Evolutionary conservation across 2,329 filamentous ascomycete genomes (phyloP).

Genomic region (Fusarium praegraminearum): DNA sequence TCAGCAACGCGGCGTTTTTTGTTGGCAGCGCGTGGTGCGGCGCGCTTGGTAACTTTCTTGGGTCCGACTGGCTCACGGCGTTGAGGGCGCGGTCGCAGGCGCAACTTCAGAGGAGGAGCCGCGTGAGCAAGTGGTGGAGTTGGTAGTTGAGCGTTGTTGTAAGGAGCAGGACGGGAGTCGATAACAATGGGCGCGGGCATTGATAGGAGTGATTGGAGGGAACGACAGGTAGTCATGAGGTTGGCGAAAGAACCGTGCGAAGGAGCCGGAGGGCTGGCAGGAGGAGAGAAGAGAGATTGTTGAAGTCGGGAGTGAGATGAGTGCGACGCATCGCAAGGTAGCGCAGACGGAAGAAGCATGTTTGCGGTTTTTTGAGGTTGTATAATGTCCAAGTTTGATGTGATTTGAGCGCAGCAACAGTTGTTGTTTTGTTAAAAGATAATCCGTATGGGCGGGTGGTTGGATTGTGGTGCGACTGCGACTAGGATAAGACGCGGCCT

Average conservation of each 20-base stretch:
- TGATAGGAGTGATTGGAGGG: constrained; percentile 69
- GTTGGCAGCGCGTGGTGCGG: constrained; percentile 61
- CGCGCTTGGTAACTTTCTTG: constrained; percentile 66
- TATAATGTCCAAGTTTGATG: constrained; percentile 1
- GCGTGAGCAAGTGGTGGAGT: constrained; percentile 68
- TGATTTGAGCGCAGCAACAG: constrained; percentile 6
- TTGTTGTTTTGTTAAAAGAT: constrained; percentile 23
- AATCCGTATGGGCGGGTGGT: constrained; percentile 22
- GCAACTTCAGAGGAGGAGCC: constrained; percentile 65
- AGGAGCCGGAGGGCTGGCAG: constrained; percentile 65
- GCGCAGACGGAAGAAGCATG: constrained; percentile 71
- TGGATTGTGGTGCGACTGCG: constrained; percentile 45
- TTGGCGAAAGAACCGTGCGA: constrained; percentile 63
- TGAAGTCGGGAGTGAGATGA: constrained; percentile 58
- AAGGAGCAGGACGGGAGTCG: constrained; percentile 51
- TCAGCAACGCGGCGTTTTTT: constrained; percentile 65
- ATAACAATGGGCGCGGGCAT: constrained; percentile 52
- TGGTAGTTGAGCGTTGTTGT: constrained; percentile 57
- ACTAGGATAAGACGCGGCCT: constrained; percentile 32
- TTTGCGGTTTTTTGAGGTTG: constrained; percentile 39
- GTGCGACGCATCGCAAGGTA: constrained; percentile 68
- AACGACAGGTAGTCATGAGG: constrained; percentile 70
- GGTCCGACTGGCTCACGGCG: constrained; percentile 51
- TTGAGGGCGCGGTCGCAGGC: constrained; percentile 62
- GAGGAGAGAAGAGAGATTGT: constrained; percentile 69